Evolutionary conservation across 768 basidiomycete species (phyloP), one percentile per base, ranked within the genome.

Genomic region (Leccinum olivaceopallidum): DNA sequence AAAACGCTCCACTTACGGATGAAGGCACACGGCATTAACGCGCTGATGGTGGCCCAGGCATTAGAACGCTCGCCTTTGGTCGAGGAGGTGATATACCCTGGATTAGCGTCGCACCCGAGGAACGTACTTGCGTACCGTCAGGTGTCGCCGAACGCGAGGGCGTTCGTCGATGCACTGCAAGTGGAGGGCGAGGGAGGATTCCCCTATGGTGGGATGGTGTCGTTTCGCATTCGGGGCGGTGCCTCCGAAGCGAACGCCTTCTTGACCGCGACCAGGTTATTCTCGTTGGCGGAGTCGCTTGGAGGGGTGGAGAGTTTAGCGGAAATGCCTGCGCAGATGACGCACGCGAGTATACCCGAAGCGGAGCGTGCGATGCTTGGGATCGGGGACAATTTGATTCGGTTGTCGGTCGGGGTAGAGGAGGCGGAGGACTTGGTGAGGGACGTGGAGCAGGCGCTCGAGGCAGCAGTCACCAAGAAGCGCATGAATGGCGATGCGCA

Each of bases 241-340:
- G 71, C 76, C 30, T 68, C 61, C 51, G 80, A 83, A 63, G 88
- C 91, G 3, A 82, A 88, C 55, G 77, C 67, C 60, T 95, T 97
- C 77, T 71, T 95, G 58, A 84, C 83, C 0, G 72, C 82, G 0
- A 80, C 86, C 5, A 73, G 83, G 28, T 70, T 95, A 36, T 94
- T 95, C 69, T 81, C 87, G 26, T 79, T 98, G 13, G 95, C 95
- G 1, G 95, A 95, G 81, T 87, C 85, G 26, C 76, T 98, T 5
- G 96, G 96, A 2, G 96, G 95, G 0, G 92, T 97, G 6, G 96
- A 98, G 81, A 89, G 87, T 72, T 76, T 98, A 36, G 90, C 91
- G 0, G 95, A 98, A 73, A 81, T 90, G 50, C 95, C 95, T 0
- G 85, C 87, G 49, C 78, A 80, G 75, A 97, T 97, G 95, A 96